Conservation (phyloP, 495 filamentous ascomycete species). For the Hypoxylon cercidicola region DNA sequence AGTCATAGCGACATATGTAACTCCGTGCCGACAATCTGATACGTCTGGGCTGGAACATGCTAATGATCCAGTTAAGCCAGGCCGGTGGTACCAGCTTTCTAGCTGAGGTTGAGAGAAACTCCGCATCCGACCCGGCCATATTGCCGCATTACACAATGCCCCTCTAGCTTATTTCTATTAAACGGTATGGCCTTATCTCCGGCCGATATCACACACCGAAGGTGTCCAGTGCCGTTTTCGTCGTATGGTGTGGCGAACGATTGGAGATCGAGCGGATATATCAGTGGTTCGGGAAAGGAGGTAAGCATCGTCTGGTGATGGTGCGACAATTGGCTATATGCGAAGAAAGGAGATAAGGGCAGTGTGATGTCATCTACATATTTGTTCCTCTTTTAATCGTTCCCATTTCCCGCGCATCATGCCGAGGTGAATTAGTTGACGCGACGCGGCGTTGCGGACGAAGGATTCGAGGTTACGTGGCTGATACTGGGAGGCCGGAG, state of each 20-base stretch:
- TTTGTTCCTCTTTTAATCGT: background rate
- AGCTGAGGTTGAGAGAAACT: conserved; percentile 28
- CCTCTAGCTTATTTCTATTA: background rate
- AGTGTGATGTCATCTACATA: background rate
- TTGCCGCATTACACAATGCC: background rate
- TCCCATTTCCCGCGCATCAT: background rate
- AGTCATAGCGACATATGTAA: conserved; percentile 10
- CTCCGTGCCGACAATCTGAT: conserved; percentile 13
- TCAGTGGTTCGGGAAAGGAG: conserved; percentile 8
- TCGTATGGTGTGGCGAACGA: conserved; percentile 5
- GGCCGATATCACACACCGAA: conserved; percentile 8
- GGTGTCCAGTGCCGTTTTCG: background rate
- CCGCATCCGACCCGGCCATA: conserved; percentile 19
- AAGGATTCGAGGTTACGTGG: conserved; percentile 26
- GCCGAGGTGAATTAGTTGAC: conserved; percentile 16
- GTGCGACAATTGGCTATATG: conserved; percentile 14
- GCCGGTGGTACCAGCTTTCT: background rate
- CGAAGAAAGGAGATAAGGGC: conserved; percentile 27
- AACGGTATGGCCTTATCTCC: conserved; percentile 18
- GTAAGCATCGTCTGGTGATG: conserved; percentile 17
- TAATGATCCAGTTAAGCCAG: background rate
- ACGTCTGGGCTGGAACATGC: background rate
- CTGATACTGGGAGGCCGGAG: conserved; percentile 1
- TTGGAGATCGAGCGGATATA: conserved; percentile 1
- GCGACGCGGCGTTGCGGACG: conserved; percentile 18